Percentiles rank a stretch among this genome's conserved stretches.
phyloP scores from a whole-genome alignment of 2,329 filamentous ascomycete species.

The Pestalotiopsis sp. region DNA sequence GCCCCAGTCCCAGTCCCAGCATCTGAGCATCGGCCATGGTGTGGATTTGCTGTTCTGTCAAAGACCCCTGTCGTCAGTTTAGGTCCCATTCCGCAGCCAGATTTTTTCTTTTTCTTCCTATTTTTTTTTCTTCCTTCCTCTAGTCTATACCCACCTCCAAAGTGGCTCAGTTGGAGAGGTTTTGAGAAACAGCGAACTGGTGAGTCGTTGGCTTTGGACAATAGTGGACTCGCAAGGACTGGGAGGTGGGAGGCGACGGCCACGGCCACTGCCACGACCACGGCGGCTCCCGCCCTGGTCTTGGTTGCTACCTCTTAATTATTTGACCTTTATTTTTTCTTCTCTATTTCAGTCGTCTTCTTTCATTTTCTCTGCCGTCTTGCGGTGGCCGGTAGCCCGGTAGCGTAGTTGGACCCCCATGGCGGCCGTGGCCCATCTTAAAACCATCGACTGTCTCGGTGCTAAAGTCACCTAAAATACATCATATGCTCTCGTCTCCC shows the following conservation, averaged over 20 bases:
- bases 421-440: not conserved
- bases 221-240: not conserved
- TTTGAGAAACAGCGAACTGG: not conserved
- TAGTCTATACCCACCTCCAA: not conserved
- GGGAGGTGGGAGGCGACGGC: not conserved
- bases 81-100: not conserved
- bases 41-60: not conserved
- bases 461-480: conserved; percentile 12
- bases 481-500: conserved; percentile 6
- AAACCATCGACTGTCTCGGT: conserved; percentile 1
- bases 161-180: not conserved
- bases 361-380: not conserved
- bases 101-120: not conserved
- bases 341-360: not conserved
- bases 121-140: not conserved
- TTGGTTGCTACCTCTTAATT: not conserved
- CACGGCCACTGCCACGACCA: not conserved
- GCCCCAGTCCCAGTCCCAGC: not conserved
- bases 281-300: not conserved
- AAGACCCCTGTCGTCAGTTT: not conserved
- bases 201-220: not conserved
- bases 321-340: not conserved
- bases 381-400: not conserved
- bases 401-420: not conserved
- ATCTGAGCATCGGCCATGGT: not conserved